Evolutionary conservation across 129 eudicot species (phyloP).

Genomic region (Centaurea solstitialis): DNA sequence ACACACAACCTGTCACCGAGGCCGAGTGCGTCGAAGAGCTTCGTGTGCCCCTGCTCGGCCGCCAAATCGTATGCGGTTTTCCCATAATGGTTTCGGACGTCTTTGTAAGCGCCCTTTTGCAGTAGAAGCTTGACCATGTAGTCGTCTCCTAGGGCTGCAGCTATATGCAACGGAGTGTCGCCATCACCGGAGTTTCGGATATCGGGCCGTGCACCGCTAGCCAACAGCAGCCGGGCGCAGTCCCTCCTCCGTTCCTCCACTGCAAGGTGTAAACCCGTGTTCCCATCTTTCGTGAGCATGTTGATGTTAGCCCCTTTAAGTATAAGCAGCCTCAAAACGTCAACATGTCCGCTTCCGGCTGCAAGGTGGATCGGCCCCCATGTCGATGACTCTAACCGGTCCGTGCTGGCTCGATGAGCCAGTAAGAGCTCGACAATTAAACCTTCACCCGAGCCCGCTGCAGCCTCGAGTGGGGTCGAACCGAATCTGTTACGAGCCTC

Average conservation of each 20-base stretch:
- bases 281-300: constrained; percentile 64
- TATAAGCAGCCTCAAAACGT: constrained; percentile 60
- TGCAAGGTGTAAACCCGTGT: constrained; percentile 61
- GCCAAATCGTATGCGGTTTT: constrained; percentile 74
- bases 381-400: constrained; percentile 48
- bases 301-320: constrained; percentile 59
- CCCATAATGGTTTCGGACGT: constrained; percentile 48
- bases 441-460: constrained; percentile 55
- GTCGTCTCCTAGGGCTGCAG: constrained; percentile 64
- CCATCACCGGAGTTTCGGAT: constrained; percentile 41
- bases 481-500: constrained; percentile 54
- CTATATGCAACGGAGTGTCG: constrained; percentile 70
- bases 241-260: constrained; percentile 60
- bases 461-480: constrained; percentile 69
- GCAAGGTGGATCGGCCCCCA: constrained; percentile 79
- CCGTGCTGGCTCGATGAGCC: constrained; percentile 56
- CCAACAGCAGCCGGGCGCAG: constrained; percentile 51
- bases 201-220: constrained; percentile 43
- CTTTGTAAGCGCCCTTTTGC: constrained; percentile 75
- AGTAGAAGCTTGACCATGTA: constrained; percentile 65
- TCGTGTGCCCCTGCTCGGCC: constrained; percentile 63
- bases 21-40: constrained; percentile 63
- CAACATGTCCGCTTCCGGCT: constrained; percentile 53
- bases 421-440: constrained; percentile 73
- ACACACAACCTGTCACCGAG: constrained; percentile 59